Evolutionary conservation across 192 early-diverging fungal genomes (phyloP).

Genomic region (Gonapodya sp.): DNA sequence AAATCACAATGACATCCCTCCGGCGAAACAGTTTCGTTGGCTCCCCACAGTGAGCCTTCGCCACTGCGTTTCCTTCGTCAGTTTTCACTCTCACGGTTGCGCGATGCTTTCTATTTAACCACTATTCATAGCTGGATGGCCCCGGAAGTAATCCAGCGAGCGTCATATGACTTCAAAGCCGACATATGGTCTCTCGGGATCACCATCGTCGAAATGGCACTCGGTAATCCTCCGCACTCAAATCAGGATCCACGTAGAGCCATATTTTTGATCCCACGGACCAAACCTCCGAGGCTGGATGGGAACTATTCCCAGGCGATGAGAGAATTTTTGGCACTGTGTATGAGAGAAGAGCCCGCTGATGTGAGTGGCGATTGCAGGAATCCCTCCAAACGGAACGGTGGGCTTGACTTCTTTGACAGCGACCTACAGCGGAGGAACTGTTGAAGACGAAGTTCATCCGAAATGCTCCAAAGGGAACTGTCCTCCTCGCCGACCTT

Average conservation of each 20-base stretch:
- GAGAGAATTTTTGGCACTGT: constrained; percentile 80
- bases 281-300: constrained; percentile 68
- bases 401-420: not conserved
- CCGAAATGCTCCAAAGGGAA: constrained; percentile 37
- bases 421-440: constrained; percentile 82
- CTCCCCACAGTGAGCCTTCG: constrained; percentile 42
- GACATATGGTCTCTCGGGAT: constrained; percentile 99
- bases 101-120: constrained; percentile 21
- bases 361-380: constrained; percentile 39
- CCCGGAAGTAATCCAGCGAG: constrained; percentile 51
- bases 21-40: constrained; percentile 90
- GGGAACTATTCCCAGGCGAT: constrained; percentile 66
- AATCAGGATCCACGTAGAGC: constrained; percentile 84
- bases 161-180: constrained; percentile 84
- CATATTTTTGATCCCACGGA: constrained; percentile 76
- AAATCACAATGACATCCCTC: constrained; percentile 30
- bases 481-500: constrained; percentile 48
- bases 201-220: constrained; percentile 93
- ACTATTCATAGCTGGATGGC: constrained; percentile 58
- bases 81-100: constrained; percentile 10
- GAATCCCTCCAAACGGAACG: no score
- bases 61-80: constrained; percentile 5
- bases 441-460: constrained; percentile 75
- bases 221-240: constrained; percentile 87
- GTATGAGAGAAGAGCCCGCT: constrained; percentile 77